A percentile compares a stretch with the other conserved stretches of the same genome.
Evolutionary conservation across 2,329 filamentous ascomycete genomes (phyloP).

Genomic region (Coniochaeta sp.): DNA sequence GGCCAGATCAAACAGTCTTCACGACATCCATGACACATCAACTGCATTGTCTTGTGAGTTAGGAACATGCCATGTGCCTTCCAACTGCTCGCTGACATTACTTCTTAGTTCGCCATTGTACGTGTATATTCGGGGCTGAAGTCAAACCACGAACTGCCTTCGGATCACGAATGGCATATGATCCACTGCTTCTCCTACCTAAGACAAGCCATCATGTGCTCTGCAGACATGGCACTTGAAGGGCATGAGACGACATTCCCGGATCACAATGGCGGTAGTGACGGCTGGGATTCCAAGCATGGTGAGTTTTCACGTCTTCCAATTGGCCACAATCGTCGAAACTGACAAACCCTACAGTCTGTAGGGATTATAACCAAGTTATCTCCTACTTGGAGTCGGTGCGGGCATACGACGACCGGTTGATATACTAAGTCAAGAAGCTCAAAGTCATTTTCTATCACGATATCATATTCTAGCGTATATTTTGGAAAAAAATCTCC

Average conservation of each 20-base stretch:
- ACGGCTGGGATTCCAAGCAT: constrained; percentile 39
- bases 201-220: constrained; percentile 37
- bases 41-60: constrained; percentile 24
- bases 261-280: constrained; percentile 35
- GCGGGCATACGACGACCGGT: constrained; percentile 33
- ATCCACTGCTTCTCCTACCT: constrained; percentile 42
- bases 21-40: constrained; percentile 28
- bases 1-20: constrained; percentile 25
- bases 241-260: constrained; percentile 38
- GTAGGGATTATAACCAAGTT: constrained; percentile 33
- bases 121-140: constrained; percentile 34
- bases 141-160: constrained; percentile 27
- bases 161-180: constrained; percentile 39
- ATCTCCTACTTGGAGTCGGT: constrained; percentile 33
- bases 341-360: constrained; percentile 20
- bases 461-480: neutral
- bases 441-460: neutral
- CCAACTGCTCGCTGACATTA: neutral
- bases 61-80: neutral
- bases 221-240: constrained; percentile 36
- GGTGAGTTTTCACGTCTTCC: constrained; percentile 16
- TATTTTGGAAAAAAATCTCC: neutral
- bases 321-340: neutral
- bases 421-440: constrained; percentile 28
- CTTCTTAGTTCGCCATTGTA: constrained; percentile 28